Percentiles rank a stretch among this genome's conserved stretches.
Evolutionary conservation across 352 stramenopile species (phyloP).

Genomic region (Bremia lactucae): DNA sequence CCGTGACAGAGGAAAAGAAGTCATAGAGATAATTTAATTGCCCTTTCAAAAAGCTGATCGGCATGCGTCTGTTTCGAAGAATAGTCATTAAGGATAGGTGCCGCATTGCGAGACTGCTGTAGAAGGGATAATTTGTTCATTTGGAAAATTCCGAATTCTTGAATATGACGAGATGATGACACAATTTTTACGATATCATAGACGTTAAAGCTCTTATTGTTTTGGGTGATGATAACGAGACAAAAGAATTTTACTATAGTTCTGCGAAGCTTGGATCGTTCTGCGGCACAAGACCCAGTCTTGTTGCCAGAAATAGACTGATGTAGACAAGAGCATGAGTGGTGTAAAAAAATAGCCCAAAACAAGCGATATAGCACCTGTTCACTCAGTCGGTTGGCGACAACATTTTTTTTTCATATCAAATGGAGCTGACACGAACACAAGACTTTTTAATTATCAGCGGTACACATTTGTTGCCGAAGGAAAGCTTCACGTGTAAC

Average conservation of each 20-base stretch:
- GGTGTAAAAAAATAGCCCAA: slow-evolving; percentile 11
- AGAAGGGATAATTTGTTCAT: slow-evolving; percentile 71
- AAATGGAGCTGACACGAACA: slow-evolving; percentile 85
- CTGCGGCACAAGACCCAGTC: slow-evolving; percentile 21
- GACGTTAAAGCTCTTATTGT: slow-evolving; percentile 45
- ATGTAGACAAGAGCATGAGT: slow-evolving; percentile 4
- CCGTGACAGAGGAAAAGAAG: no score
- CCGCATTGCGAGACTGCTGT: slow-evolving; percentile 14
- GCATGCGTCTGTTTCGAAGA: no score
- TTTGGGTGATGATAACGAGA: slow-evolving; percentile 47
- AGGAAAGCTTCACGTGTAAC: slow-evolving; percentile 84
- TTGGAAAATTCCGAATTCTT: slow-evolving; percentile 63
- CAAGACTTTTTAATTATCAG: slow-evolving; percentile 93
- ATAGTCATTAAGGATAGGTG: no score
- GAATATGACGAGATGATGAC: slow-evolving; percentile 83
- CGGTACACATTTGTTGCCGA: slow-evolving; percentile 92
- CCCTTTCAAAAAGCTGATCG: no score
- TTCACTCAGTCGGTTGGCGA: slow-evolving; percentile 82
- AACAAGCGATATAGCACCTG: slow-evolving; percentile 14
- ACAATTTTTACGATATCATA: slow-evolving; percentile 66
- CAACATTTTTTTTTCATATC: slow-evolving; percentile 93
- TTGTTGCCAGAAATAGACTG: no score
- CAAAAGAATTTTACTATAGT: slow-evolving; percentile 83
- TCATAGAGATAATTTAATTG: no score
- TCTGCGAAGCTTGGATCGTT: slow-evolving; percentile 60